Evolutionary conservation across 768 basidiomycete species (phyloP), one percentile per base, ranked within the genome.

Genomic region (Russula lepida): DNA sequence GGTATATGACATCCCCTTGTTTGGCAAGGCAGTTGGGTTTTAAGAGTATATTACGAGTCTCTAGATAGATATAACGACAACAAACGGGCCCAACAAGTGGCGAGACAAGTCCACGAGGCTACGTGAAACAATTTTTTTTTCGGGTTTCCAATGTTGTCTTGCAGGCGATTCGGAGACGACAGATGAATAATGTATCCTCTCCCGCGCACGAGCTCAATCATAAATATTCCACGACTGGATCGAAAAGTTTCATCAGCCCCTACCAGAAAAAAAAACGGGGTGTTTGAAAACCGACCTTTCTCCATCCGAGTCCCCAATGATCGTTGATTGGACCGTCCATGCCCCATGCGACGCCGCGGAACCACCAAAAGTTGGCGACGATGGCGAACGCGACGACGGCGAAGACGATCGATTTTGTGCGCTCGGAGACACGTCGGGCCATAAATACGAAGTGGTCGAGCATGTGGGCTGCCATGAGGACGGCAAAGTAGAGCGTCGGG

Each of bases 401-500:
- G 70, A 98, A 98, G 49, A 78, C 75, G 55, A 90, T 84, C 43
- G 74, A 71, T 69, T 95, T 97, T 25, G 85, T 87, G 48, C 76
- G 77, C 15, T 76, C 74, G 12, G 81, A 79, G 60, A 88, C 76
- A 12, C 83, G 79, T 35, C 79, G 77, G 15, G 91, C 84, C 3
- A 83, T 82, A 76, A 99, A 98, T 68, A 98, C 76, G 73, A 93
- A 89, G 71, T 97, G 93, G 73, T 99, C 95, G 63, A 95, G 78
- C 58, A 98, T 72, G 71, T 97, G 92, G 0, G 87, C 90, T 48
- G 86, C 76, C 88, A 95, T 92, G 55, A 98, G 74, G 51, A 98
- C 92, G 25, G 94, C 81, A 74, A 99, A 99, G 77, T 94, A 98
- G n/a, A 98, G 78, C 0, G 95, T 94, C 6, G 95, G 95, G 11